A percentile compares a stretch with the other conserved stretches of the same genome.
These are phyloP conservation scores for Suillus bovinus DNA, from an alignment of 768 basidiomycete species.

Conservation along the genomic window DNA sequence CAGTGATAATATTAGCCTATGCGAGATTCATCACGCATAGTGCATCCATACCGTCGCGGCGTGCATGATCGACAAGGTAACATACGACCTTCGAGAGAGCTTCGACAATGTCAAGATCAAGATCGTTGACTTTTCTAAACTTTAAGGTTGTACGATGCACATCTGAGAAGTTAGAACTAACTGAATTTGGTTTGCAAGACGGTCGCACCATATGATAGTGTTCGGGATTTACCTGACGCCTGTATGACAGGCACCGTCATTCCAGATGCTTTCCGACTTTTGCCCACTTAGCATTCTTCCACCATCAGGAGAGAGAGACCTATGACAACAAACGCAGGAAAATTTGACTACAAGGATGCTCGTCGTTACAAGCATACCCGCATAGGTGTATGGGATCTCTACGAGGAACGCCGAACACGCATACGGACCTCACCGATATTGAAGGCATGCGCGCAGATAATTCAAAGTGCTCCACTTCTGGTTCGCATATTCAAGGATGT, in stretches of 20 bases:
- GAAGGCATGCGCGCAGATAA: conserved; percentile 47
- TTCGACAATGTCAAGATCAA: no score
- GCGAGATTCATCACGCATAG: no score
- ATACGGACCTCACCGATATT: conserved; percentile 44
- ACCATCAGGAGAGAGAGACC: neutral
- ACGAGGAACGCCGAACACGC: conserved; percentile 52
- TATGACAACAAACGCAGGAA: neutral
- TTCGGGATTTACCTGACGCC: neutral
- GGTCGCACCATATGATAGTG: no score
- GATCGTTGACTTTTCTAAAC: no score
- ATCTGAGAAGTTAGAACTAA: no score
- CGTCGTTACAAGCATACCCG: conserved; percentile 16
- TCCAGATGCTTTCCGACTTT: neutral
- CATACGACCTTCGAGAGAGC: no score
- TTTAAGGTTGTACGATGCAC: no score
- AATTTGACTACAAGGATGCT: neutral
- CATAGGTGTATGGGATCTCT: conserved; percentile 76
- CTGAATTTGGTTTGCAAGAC: no score
- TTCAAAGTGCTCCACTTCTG: conserved; percentile 57
- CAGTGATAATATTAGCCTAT: no score
- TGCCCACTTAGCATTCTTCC: neutral
- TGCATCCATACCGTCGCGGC: no score
- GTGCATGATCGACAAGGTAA: neutral
- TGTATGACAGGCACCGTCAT: neutral
- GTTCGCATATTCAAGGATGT: conserved; percentile 69